Percentiles rank a stretch among this genome's conserved stretches.
Evolutionary conservation across 768 basidiomycete genomes (phyloP).

Genomic region (Mycena kentingensis): DNA sequence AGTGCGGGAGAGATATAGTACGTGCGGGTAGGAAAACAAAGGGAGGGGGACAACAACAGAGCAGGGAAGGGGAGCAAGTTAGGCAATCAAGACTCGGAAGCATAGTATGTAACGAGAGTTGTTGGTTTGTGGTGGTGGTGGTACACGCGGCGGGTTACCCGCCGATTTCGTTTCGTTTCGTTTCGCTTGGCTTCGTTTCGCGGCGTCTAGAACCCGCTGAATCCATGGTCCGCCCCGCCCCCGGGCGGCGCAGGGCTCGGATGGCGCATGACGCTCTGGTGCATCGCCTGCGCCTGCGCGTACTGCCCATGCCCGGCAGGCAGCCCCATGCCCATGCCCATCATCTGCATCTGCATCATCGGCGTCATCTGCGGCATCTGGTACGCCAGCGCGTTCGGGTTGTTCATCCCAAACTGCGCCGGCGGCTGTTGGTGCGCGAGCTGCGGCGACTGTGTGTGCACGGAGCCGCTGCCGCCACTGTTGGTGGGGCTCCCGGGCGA

Average conservation of each 20-base stretch:
- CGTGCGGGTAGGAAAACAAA: constrained; percentile 23
- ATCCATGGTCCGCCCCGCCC: constrained; percentile 40
- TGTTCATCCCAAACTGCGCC: constrained; percentile 45
- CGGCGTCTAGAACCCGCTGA: constrained; percentile 39
- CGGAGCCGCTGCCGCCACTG: constrained; percentile 42
- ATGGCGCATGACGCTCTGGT: constrained; percentile 83
- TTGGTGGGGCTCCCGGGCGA: constrained; percentile 41
- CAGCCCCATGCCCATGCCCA: constrained; percentile 51
- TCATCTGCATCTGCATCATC: constrained; percentile 66
- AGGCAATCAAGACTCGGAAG: too few species aligned
- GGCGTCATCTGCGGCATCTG: constrained; percentile 61
- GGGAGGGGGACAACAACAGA: constrained; percentile 14
- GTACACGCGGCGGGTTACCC: constrained; percentile 17
- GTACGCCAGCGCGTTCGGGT: constrained; percentile 57
- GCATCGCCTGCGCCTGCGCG: constrained; percentile 75
- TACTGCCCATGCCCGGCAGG: constrained; percentile 52
- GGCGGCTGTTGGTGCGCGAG: constrained; percentile 37
- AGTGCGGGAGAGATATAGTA: constrained; percentile 15
- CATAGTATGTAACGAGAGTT: constrained; percentile 5
- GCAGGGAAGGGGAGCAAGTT: constrained; percentile 4
- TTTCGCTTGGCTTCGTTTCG: neutral
- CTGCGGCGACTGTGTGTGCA: constrained; percentile 44
- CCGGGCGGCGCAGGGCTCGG: constrained; percentile 62
- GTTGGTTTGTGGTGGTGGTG: constrained; percentile 3
- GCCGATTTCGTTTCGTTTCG: constrained; percentile 1